Percentiles rank a stretch among this genome's conserved stretches.
Evolutionary conservation across 1,284 basidiomycete species (phyloP).

Genomic region (Cystobasidium sp.): DNA sequence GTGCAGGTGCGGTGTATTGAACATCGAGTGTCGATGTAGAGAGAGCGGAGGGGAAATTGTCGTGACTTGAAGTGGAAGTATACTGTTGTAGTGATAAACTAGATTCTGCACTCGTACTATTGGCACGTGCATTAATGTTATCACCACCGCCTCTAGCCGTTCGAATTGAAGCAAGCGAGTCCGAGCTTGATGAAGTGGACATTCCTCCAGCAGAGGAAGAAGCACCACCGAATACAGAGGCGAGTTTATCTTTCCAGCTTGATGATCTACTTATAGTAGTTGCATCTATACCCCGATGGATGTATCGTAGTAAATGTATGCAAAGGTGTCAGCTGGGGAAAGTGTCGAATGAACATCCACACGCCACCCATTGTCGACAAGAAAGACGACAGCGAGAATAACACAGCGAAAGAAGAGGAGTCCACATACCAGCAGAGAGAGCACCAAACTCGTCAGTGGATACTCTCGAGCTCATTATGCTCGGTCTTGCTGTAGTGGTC

Average conservation of each 20-base stretch:
- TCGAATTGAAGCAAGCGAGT: conserved; percentile 13
- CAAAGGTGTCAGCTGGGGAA: conserved; percentile 4
- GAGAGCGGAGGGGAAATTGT: not conserved
- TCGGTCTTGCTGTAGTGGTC: not conserved
- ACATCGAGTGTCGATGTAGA: not conserved
- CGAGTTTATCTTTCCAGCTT: conserved; percentile 40
- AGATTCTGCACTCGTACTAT: not conserved
- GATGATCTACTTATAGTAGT: conserved; percentile 20
- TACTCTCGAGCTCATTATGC: not conserved
- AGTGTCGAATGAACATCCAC: conserved; percentile 28
- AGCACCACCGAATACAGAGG: conserved; percentile 24
- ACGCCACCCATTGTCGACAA: not conserved
- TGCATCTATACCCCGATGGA: conserved; percentile 9
- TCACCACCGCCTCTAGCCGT: not conserved
- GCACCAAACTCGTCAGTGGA: conserved; percentile 31
- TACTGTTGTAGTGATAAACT: not conserved
- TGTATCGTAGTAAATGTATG: not conserved
- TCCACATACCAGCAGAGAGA: conserved; percentile 20
- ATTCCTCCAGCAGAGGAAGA: not conserved
- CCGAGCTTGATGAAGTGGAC: conserved; percentile 2
- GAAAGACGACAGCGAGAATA: not conserved
- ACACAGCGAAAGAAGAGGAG: not conserved
- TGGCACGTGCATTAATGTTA: not conserved
- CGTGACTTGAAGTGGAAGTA: not conserved
- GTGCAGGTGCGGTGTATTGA: not conserved